Conservation (phyloP, 768 basidiomycete genomes). For the Boletus pseudo-olivaceus region DNA sequence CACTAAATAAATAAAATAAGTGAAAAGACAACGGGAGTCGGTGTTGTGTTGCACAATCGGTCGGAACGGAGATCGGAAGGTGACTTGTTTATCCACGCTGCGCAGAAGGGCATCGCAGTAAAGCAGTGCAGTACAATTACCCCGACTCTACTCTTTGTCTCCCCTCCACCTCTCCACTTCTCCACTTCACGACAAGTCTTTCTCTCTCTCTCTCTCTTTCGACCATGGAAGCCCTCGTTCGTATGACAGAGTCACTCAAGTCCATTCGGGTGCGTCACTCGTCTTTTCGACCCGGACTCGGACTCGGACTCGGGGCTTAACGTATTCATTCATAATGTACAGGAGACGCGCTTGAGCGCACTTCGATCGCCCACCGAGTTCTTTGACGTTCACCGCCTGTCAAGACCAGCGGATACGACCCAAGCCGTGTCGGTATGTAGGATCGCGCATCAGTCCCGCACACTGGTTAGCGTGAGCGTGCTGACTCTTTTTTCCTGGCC, state of each 20-base stretch:
- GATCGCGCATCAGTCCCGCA: neutral
- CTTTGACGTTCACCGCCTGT: conserved; percentile 80
- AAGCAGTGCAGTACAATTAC: neutral
- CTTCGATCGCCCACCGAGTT: conserved; percentile 73
- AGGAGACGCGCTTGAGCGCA: conserved; percentile 80
- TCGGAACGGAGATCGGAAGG: too few species aligned
- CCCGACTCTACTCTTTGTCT: too few species aligned
- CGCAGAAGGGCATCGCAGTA: neutral
- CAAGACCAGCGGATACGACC: conserved; percentile 79
- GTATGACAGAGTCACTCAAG: conserved; percentile 65
- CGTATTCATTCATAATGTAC: neutral
- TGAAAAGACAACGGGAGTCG: too few species aligned
- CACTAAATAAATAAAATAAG: too few species aligned
- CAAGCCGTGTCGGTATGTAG: conserved; percentile 66
- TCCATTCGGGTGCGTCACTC: conserved; percentile 57
- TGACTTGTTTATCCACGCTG: too few species aligned
- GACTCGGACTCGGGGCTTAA: too few species aligned
- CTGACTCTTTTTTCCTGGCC: neutral
- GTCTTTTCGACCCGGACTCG: neutral
- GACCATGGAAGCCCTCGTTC: conserved; percentile 63
- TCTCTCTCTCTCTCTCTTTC: too few species aligned
- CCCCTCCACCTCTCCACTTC: neutral
- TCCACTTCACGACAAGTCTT: neutral
- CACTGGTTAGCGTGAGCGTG: neutral
- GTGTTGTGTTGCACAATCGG: too few species aligned